phyloP scores from a whole-genome alignment of 2,329 filamentous ascomycete species.

The Aschersonia sp. region DNA sequence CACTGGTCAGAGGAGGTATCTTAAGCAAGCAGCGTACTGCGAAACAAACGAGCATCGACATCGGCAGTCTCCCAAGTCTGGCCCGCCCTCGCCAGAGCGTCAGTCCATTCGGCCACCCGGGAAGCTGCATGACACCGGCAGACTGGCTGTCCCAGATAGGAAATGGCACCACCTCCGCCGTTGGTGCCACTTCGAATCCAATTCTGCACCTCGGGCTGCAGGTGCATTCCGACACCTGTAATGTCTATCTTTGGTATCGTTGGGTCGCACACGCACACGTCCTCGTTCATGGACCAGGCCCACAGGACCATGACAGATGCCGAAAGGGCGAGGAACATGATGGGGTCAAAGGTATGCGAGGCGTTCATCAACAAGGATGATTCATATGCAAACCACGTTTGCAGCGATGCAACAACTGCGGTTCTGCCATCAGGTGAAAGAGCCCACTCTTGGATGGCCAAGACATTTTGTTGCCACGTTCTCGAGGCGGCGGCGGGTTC shows the following conservation, averaged over 20 bases:
- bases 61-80: slow-evolving; percentile 6
- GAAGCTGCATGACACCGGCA: slow-evolving; percentile 6
- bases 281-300: slow-evolving; percentile 17
- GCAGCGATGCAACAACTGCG: slow-evolving; percentile 18
- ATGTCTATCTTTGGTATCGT: slow-evolving; percentile 10
- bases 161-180: slow-evolving; percentile 4
- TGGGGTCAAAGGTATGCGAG: slow-evolving; percentile 13
- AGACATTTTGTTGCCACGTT: slow-evolving; percentile 9
- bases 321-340: slow-evolving; percentile 17
- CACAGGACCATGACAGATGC: slow-evolving; percentile 19
- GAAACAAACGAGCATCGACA: slow-evolving; percentile 2
- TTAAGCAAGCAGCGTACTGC: slow-evolving; percentile 1
- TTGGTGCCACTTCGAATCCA: slow-evolving; percentile 12
- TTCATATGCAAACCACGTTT: slow-evolving; percentile 15
- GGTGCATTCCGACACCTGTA: slow-evolving; percentile 10
- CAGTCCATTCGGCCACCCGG: slow-evolving; percentile 5
- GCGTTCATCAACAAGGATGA: slow-evolving; percentile 1
- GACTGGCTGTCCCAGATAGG: slow-evolving; percentile 4
- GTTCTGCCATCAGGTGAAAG: slow-evolving; percentile 13
- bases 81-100: slow-evolving; percentile 5
- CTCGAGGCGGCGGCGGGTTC: slow-evolving; percentile 6
- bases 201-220: slow-evolving; percentile 10
- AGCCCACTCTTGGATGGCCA: slow-evolving; percentile 15
- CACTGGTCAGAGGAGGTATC: background rate
- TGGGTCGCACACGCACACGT: slow-evolving; percentile 13